These are phyloP conservation scores for Aphanomyces euteiches DNA, from an alignment of 352 stramenopile genomes.

Conservation along the genomic window DNA sequence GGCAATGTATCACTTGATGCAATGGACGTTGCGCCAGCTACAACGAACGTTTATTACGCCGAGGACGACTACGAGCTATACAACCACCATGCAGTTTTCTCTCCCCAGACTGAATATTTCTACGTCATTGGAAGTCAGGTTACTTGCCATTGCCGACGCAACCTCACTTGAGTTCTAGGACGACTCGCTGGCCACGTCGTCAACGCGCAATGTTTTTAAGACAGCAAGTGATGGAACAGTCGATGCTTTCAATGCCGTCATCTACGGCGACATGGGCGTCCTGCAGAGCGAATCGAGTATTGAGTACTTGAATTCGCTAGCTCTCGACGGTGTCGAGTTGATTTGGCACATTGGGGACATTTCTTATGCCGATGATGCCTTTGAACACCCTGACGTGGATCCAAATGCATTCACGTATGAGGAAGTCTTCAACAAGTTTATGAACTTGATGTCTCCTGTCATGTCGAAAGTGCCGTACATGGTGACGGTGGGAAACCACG, in stretches of 20 bases:
- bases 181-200: background rate
- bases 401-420: slow-evolving; percentile 45
- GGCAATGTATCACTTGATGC: slow-evolving; percentile 29
- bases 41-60: slow-evolving; percentile 43
- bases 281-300: slow-evolving; percentile 36
- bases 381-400: slow-evolving; percentile 30
- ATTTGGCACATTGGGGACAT: slow-evolving; percentile 46
- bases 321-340: slow-evolving; percentile 36
- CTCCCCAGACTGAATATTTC: slow-evolving; percentile 40
- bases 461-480: background rate
- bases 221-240: slow-evolving; percentile 36
- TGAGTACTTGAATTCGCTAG: slow-evolving; percentile 31
- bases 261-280: slow-evolving; percentile 45
- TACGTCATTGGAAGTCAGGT: slow-evolving; percentile 37
- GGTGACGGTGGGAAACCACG: slow-evolving; percentile 24
- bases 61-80: slow-evolving; percentile 39
- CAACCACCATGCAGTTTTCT: slow-evolving; percentile 46
- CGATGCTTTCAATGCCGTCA: slow-evolving; percentile 37
- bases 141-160: slow-evolving; percentile 1
- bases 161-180: slow-evolving; percentile 1
- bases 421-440: slow-evolving; percentile 29
- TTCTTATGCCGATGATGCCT: slow-evolving; percentile 48
- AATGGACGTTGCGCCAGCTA: slow-evolving; percentile 3
- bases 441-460: background rate
- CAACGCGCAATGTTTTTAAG: slow-evolving; percentile 37